Conservation (phyloP, 2,329 filamentous ascomycete species). For the Cladosporium sp. region DNA sequence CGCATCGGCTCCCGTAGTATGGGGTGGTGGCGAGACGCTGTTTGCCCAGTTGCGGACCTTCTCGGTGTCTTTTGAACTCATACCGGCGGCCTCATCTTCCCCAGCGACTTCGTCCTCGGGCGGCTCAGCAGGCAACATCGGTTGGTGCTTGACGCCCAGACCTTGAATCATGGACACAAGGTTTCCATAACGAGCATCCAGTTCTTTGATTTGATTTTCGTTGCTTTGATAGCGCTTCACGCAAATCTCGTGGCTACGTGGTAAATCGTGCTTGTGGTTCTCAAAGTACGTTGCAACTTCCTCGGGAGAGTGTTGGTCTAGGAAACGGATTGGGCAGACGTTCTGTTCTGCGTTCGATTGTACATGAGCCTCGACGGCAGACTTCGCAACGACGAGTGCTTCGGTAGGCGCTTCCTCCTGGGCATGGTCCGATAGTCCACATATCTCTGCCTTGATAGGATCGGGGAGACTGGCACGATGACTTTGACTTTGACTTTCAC, state of each 20-base stretch:
- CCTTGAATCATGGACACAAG: slow-evolving; percentile 93
- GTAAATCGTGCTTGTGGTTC: slow-evolving; percentile 91
- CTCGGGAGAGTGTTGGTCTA: slow-evolving; percentile 89
- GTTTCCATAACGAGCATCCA: slow-evolving; percentile 93
- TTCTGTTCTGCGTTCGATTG: slow-evolving; percentile 37
- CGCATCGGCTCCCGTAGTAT: slow-evolving; percentile 33
- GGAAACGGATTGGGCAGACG: slow-evolving; percentile 88
- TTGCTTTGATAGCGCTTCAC: slow-evolving; percentile 86
- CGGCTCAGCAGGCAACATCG: slow-evolving; percentile 61
- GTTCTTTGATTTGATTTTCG: slow-evolving; percentile 77
- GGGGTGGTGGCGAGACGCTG: slow-evolving; percentile 62
- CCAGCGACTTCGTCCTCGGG: slow-evolving; percentile 44
- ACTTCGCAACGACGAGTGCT: slow-evolving; percentile 18
- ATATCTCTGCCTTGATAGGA: slow-evolving; percentile 40
- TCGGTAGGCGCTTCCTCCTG: slow-evolving; percentile 12
- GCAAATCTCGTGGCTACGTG: slow-evolving; percentile 89
- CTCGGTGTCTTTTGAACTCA: slow-evolving; percentile 58
- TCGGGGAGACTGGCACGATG: slow-evolving; percentile 35
- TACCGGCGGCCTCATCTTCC: slow-evolving; percentile 31
- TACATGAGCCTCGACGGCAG: slow-evolving; percentile 24
- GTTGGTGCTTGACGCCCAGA: slow-evolving; percentile 81
- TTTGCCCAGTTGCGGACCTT: slow-evolving; percentile 86
- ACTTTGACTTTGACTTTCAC: slow-evolving; percentile 31
- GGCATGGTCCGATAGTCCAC: slow-evolving; percentile 34
- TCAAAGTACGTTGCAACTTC: slow-evolving; percentile 93